Evolutionary conservation across 305 asterid species (phyloP).

Genomic region (Fraxinus platypoda): DNA sequence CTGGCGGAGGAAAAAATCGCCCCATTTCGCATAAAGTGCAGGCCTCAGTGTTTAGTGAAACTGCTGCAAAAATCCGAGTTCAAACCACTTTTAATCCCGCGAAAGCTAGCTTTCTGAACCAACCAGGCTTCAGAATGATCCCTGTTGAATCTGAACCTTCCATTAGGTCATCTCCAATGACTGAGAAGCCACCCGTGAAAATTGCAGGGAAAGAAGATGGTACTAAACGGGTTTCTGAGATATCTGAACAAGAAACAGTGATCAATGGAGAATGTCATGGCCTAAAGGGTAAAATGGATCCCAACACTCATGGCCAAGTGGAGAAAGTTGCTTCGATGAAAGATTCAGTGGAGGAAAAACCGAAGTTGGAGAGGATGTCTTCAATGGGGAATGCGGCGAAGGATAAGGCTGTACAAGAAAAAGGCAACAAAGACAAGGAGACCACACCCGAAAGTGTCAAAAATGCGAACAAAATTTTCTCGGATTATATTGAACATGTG

Average conservation of each 20-base stretch:
- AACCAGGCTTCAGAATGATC: background rate
- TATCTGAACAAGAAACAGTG: background rate
- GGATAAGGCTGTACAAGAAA: background rate
- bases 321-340: background rate
- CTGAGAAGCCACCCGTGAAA: background rate
- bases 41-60: background rate
- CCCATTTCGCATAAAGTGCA: background rate
- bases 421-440: background rate
- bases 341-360: background rate
- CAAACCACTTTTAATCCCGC: background rate
- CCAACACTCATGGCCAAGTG: background rate
- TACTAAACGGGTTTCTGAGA: background rate
- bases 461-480: slow-evolving; percentile 1
- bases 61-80: background rate
- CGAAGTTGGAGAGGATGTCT: background rate
- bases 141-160: background rate
- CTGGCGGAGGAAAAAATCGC: background rate
- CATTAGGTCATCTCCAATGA: background rate
- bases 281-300: background rate
- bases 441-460: background rate
- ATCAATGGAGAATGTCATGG: background rate
- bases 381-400: background rate
- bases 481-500: slow-evolving; percentile 34
- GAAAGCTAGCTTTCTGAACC: background rate
- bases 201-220: background rate